Evolutionary conservation across 495 filamentous ascomycete genomes (phyloP), one percentile per base, ranked within the genome.

Genomic region (Choiromyces venosus): DNA sequence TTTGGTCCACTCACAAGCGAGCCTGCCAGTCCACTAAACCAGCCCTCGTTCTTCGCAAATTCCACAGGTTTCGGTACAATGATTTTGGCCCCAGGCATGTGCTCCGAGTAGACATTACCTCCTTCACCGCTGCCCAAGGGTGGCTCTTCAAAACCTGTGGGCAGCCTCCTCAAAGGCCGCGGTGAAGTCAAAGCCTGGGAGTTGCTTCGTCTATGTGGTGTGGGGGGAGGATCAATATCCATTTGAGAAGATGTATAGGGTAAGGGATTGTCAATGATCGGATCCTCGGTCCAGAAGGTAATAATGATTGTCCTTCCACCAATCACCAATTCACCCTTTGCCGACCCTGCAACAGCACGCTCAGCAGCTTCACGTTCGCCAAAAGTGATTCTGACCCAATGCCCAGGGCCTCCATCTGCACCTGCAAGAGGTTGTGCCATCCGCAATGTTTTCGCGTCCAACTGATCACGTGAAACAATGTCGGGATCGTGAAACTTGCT

Each of bases 301-400:
- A 80, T 80, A 14, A 73, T 64, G 38, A 80, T 78, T n/a, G 72
- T 80, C 33, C 79, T 66, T 35, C 79, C 79, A 4, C 79, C 72
- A 29, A 80, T 71, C 18, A 80, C 61, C 19, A 80, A 61, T 67
- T 80, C 78, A 29, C 75, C 72, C 37, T 72, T 70, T 25, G 72
- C 71, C 5, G 74, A 74, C 39, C 79, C 79, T 12, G 68, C 40
- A 12, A 78, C 68, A 8, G 79, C 79, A 19, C 75, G 68, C 69
- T 80, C 79, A 1, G 79, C 79, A 21, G 78, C 79, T 56, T 80
- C 79, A 21, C 78, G 78, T 37, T 80, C 78, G 9, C 67, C 42
- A 64, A 80, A 80, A 19, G 79, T 80, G 65, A 80, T 80, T 21
- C 79, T 56, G 9, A 80, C 79, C 79, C 79, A 80, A 44, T 64